phyloP scores from a whole-genome alignment of 2,329 filamentous ascomycete species.

The Colletotrichum cordylinicola region DNA sequence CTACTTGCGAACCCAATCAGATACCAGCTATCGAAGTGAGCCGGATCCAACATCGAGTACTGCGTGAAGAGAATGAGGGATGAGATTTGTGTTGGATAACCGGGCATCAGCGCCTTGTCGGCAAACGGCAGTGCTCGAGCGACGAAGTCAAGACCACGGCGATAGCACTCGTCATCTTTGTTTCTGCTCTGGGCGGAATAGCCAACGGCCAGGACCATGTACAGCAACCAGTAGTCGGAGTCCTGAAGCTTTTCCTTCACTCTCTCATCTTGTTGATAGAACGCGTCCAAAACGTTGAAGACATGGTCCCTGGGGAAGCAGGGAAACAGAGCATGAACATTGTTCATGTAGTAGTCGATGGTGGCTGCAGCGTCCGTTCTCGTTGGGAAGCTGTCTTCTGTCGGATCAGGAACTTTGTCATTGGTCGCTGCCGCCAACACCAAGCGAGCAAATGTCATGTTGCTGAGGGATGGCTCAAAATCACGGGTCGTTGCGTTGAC shows the following conservation, averaged over 20 bases:
- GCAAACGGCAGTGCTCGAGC: constrained; percentile 75
- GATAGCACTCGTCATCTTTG: constrained; percentile 69
- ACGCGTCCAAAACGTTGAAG: constrained; percentile 78
- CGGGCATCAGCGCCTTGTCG: constrained; percentile 84
- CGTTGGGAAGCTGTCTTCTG: constrained; percentile 70
- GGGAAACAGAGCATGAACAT: constrained; percentile 80
- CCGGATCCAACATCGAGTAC: constrained; percentile 88
- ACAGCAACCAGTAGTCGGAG: constrained; percentile 84
- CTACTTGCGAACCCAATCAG: constrained; percentile 89
- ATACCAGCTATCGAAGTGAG: constrained; percentile 94
- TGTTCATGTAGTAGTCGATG: constrained; percentile 84
- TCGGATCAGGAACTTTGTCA: constrained; percentile 69
- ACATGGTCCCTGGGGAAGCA: constrained; percentile 83
- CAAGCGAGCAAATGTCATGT: constrained; percentile 91
- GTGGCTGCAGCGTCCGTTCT: constrained; percentile 72
- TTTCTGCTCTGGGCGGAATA: constrained; percentile 76
- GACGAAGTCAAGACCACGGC: constrained; percentile 60
- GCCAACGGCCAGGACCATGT: constrained; percentile 87
- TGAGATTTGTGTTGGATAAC: constrained; percentile 85
- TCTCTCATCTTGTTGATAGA: constrained; percentile 75
- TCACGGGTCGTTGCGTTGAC: constrained; percentile 95
- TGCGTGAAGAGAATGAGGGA: constrained; percentile 85
- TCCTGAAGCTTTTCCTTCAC: constrained; percentile 54
- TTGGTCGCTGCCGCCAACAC: constrained; percentile 84
- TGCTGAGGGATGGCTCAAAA: constrained; percentile 86